Base-by-base conservation (phyloP, 768 basidiomycete genomes). In the Trametopsis cervina region DNA sequence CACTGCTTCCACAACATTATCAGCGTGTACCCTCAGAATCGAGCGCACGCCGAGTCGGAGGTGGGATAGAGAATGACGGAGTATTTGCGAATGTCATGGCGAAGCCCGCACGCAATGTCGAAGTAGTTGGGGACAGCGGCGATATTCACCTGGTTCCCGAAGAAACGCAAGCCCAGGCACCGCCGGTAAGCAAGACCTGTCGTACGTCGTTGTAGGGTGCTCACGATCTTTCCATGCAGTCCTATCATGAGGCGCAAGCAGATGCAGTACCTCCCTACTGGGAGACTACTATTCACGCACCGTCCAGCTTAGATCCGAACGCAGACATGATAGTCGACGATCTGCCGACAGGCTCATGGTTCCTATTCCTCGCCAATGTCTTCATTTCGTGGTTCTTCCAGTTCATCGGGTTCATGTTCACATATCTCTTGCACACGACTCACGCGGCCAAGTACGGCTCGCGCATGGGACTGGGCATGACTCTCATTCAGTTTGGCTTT, bases 371-470 rank as follows among this genome's bases (percentile, higher is more conserved):
- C 53, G 71, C 80, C 68, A 91, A 89, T 65, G 63, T 85, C 47
- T 77, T 93, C 69, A 82, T 90, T 49, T 94, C 91, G 5, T 87
- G 87, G 69, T 91, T 93, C 69, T 98, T 99, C 84, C 93, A 97
- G 68, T 94, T 97, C 64, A 77, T 95, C 59, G 94, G 90, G 44
- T 92, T 89, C 74, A 66, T 87, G 50, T 77, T 99, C 68, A 96
- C 94, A 1, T 96, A 92, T 60, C 82, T 97, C 57, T 81, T 98
- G 2, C 86, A 89, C 67, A 83, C 83, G 11, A 85, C 92, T 1
- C 94, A 98, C 61, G 91, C 96, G 0, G 89, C 86, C 51, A 94
- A 93, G 64, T 89, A 79, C 61, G 96, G 96, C 42, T 91, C 90
- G 13, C 85, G 91, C 38, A 92, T 91, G 0, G 95, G 95, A 24